Base-by-base conservation (phyloP, 2,329 filamentous ascomycete genomes). In the Fusarium anthophilum region DNA sequence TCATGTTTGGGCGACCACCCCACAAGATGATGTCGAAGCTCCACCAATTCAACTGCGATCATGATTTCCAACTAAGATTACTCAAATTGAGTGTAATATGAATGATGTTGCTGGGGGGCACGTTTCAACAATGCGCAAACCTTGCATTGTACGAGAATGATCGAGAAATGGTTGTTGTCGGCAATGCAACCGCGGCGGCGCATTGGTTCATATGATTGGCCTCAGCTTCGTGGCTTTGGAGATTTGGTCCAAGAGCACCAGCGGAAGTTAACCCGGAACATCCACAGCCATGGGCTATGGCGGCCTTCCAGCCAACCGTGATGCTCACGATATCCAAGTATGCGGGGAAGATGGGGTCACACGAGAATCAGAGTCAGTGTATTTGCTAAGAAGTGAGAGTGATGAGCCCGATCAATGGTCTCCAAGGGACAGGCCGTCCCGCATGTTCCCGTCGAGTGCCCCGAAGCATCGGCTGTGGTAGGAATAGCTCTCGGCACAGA, bases 381-480 rank as follows among this genome's bases (percentile, higher is more conserved):
- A 59, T 64, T 74, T 73, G 64, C 63, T 69, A 75, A 57, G 54
- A 61, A 61, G 47, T 60, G 48, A 64, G 54, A 68, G 61, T 65
- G 59, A 71, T 54, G 68, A 69, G 55, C 69, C 63, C 72, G 74
- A 69, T 70, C 59, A 66, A 78, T 70, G 70, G 60, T 62, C 63
- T 72, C 50, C 56, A 65, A 76, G 57, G 63, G 63, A 60, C 51
- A 67, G 61, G 35, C 64, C 68, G 69, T 80, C 76, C 79, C 79
- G 79, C 78, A 80, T 80, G 78, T 81, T 81, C 77, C 79, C 79
- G 79, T 78, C 35, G 44, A 64, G 44, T 48, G 62, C 63, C 59
- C 75, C 70, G 65, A 78, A 59, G 60, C 45, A 60, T 80, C 79
- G 79, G 78, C 78, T 79, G 77, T 68, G 70, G 72, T 62, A 80